phyloP scores from a whole-genome alignment of 805 yeast genomes.

The Candida hungchunana region DNA sequence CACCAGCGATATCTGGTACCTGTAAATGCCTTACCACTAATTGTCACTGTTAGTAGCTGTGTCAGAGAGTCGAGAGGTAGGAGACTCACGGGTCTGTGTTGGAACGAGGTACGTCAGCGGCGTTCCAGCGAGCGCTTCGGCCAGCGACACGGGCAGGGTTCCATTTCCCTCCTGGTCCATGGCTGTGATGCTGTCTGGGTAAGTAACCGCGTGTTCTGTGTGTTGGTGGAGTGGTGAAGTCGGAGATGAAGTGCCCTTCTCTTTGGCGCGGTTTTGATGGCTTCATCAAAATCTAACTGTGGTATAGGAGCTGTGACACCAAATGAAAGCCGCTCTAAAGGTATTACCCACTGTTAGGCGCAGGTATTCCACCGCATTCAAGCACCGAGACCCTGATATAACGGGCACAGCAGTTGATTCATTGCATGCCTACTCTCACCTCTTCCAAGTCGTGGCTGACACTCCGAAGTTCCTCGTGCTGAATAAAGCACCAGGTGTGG shows the following conservation, averaged over 20 bases:
- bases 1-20: too few species aligned
- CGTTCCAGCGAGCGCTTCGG: conserved; percentile 29
- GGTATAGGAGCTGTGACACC: too few species aligned
- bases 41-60: conserved; percentile 6
- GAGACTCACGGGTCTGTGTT: conserved; percentile 33
- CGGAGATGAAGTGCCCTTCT: too few species aligned
- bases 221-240: too few species aligned
- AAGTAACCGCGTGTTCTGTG: conserved; percentile 3
- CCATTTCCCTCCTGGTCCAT: background rate
- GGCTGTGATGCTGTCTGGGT: background rate
- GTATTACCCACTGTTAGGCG: too few species aligned
- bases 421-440: background rate
- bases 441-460: conserved; percentile 12
- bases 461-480: conserved; percentile 17
- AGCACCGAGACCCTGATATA: too few species aligned
- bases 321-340: too few species aligned
- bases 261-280: too few species aligned
- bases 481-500: conserved; percentile 35
- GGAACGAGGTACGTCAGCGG: conserved; percentile 38
- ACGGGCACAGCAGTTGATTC: too few species aligned
- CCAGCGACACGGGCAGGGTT: conserved; percentile 20
- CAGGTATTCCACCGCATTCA: too few species aligned
- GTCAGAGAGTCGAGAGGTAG: background rate
- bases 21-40: conserved; percentile 10
- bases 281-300: too few species aligned